Conservation (phyloP, 2,329 filamentous ascomycete genomes). For the Apiospora arundinis region DNA sequence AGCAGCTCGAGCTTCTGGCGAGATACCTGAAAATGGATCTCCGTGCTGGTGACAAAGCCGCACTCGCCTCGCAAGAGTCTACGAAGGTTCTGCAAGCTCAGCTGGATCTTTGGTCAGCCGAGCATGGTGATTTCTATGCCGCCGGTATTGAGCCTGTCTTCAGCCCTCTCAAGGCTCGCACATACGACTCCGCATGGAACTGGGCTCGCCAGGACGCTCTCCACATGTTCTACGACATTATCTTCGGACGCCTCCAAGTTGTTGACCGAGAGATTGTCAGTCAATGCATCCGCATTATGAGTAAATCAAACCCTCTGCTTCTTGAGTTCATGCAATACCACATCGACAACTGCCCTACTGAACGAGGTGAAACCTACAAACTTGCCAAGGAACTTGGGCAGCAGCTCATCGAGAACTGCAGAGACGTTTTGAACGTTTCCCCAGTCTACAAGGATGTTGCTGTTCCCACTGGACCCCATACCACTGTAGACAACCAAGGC, state of each 20-base stretch:
- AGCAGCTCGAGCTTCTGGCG: conserved; percentile 93
- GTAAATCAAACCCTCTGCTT: conserved; percentile 92
- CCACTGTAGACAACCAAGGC: conserved; percentile 89
- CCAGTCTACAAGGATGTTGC: conserved; percentile 97
- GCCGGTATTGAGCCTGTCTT: conserved; percentile 94
- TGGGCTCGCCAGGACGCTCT: conserved; percentile 98
- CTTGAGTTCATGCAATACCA: conserved; percentile 99
- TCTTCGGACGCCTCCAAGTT: conserved; percentile 90
- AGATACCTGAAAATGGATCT: conserved; percentile 98
- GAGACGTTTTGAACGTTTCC: conserved; percentile 81
- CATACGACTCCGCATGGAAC: conserved; percentile 99
- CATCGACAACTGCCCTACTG: conserved; percentile 97
- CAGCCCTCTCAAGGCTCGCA: conserved; percentile 88
- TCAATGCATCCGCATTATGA: conserved; percentile 99
- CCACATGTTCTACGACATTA: conserved; percentile 99
- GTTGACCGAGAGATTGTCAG: conserved; percentile 98
- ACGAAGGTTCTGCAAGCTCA: conserved; percentile 89
- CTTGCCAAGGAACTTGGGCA: conserved; percentile 94
- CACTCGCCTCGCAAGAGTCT: conserved; percentile 82
- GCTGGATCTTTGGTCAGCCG: conserved; percentile 90
- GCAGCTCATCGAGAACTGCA: conserved; percentile 97
- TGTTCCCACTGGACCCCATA: conserved; percentile 88
- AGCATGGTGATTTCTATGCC: conserved; percentile 97
- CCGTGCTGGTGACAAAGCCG: conserved; percentile 93
- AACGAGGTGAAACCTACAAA: conserved; percentile 95